Evolutionary conservation across 179 eudicot species (phyloP), one percentile per base, ranked within the genome.

Genomic region (Pouteria campechiana): DNA sequence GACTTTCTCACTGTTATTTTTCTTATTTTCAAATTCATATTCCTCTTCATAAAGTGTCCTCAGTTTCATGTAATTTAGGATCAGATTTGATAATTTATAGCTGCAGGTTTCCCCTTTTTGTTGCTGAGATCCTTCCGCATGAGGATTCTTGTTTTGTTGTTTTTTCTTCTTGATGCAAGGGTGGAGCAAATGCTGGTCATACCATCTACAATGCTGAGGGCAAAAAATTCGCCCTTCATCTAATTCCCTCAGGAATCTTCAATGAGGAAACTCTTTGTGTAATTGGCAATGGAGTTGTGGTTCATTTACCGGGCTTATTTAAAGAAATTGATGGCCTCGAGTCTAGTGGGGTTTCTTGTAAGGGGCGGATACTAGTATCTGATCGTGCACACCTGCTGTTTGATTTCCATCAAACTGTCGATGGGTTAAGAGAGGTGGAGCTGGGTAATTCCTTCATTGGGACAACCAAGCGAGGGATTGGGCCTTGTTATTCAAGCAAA

Each of bases 111-210:
- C n/a, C n/a, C n/a, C n/a, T n/a, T n/a, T n/a, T n/a, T n/a, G n/a
- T n/a, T n/a, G n/a, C n/a, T n/a, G n/a, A n/a, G n/a, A n/a, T n/a
- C n/a, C n/a, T 8, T 40, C n/a, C 4, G 44, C 25, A 46, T 61
- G 25, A 50, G 17, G 32, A 23, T 0, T 23, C 21, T 30, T 43
- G 18, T 12, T 44, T 41, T 15, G 7, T 40, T 17, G n/a, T n/a
- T n/a, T n/a, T n/a, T n/a, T n/a, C n/a, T n/a, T n/a, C n/a, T 44
- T 56, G 28, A 35, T 59, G 46, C 22, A 52, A 90, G 96, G 98
- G 98, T 52, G 96, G 98, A 55, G 90, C 98, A 37, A 90, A 90
- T 65, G 98, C 98, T 37, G 96, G 98, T n/a, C 98, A 82, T 63
- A 90, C 98, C 46, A 90, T 90, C 41, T 90, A 90, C 69, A 82